Conservation (phyloP, 2,329 filamentous ascomycete genomes). For the Fusarium beomiforme region DNA sequence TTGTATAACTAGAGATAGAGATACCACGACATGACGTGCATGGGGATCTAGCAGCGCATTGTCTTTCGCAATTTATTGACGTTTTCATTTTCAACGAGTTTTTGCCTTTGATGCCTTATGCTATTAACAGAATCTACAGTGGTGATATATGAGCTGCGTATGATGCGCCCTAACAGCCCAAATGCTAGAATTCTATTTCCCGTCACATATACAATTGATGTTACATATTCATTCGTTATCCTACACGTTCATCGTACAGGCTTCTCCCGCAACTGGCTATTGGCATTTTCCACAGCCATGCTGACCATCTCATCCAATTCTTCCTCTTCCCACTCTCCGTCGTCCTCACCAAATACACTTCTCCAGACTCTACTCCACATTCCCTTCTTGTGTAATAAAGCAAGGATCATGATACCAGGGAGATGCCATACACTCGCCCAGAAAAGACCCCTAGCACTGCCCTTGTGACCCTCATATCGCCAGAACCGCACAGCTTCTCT, state of each 20-base stretch:
- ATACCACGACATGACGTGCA: conserved; percentile 37
- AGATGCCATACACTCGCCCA: conserved; percentile 99
- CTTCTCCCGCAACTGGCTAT: conserved; percentile 25
- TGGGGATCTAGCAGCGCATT: conserved; percentile 22
- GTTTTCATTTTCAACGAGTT: neutral
- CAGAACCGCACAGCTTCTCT: conserved; percentile 85
- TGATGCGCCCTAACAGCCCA: conserved; percentile 2
- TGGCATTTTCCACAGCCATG: conserved; percentile 46
- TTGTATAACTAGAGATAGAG: conserved; percentile 46
- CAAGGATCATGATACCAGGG: conserved; percentile 87
- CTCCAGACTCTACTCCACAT: conserved; percentile 87
- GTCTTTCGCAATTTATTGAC: conserved; percentile 6
- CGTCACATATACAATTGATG: conserved; percentile 39
- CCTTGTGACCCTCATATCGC: conserved; percentile 78
- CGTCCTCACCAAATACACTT: conserved; percentile 70
- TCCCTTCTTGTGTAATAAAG: conserved; percentile 92
- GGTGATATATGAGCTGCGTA: conserved; percentile 19
- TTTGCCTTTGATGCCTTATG: neutral
- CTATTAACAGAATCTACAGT: conserved; percentile 26
- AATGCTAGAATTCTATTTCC: conserved; percentile 15
- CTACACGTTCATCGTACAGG: conserved; percentile 33
- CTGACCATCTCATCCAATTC: conserved; percentile 55
- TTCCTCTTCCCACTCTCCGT: conserved; percentile 68
- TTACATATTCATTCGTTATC: conserved; percentile 34
- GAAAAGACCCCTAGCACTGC: conserved; percentile 85